A percentile compares a stretch with the other conserved stretches of the same genome.
Conservation (phyloP, 2,329 filamentous ascomycete genomes). For the Aspergillus hortae region DNA sequence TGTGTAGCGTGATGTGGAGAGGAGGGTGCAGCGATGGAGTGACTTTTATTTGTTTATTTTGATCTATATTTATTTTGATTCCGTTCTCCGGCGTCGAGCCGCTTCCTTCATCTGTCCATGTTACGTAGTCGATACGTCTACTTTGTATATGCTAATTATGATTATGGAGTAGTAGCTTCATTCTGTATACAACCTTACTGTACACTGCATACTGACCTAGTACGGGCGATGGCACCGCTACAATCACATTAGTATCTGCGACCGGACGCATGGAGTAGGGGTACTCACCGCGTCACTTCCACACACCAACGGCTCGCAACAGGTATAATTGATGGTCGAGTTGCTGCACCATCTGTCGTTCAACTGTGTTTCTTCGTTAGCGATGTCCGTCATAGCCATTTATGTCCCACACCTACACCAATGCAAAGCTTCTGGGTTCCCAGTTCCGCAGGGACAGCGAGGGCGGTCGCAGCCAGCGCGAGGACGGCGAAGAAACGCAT, state of each 20-base stretch:
- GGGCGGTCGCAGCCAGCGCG: slow-evolving; percentile 6
- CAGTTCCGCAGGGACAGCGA: slow-evolving; percentile 7
- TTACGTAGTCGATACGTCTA: background rate
- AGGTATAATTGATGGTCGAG: slow-evolving; percentile 4
- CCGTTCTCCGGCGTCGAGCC: background rate
- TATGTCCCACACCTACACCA: background rate
- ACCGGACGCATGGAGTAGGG: background rate
- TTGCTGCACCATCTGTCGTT: slow-evolving; percentile 6
- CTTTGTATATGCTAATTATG: background rate
- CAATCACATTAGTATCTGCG: background rate
- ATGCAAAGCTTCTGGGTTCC: slow-evolving; percentile 4
- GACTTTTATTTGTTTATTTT: background rate
- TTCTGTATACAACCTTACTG: background rate
- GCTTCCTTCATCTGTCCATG: background rate
- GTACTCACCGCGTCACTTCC: slow-evolving; percentile 10
- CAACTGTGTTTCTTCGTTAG: background rate
- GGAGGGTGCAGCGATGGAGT: background rate
- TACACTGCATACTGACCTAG: background rate
- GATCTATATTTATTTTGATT: background rate
- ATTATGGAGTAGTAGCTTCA: background rate
- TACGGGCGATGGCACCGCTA: background rate
- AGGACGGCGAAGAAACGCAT: slow-evolving; percentile 13
- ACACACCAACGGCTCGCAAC: slow-evolving; percentile 11
- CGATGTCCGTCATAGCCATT: background rate
- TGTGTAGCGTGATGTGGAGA: background rate